Percentiles rank a stretch among this genome's conserved stretches.
phyloP scores from a whole-genome alignment of 2,329 filamentous ascomycete species.

The Penicillium psychrosexuale region DNA sequence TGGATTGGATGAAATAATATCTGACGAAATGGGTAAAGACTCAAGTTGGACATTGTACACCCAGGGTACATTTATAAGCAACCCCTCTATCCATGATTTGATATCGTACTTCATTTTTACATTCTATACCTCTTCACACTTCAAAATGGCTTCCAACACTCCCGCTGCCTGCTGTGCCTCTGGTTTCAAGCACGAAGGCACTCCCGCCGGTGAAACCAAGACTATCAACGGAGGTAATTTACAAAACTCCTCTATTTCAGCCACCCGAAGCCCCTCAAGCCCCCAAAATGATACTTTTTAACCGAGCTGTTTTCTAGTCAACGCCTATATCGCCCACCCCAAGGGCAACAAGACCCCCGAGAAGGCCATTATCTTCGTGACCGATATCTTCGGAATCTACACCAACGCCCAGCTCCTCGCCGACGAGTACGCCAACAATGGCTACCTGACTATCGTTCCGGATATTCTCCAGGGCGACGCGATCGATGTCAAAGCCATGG shows the following conservation, averaged over 20 bases:
- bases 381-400: conserved; percentile 60
- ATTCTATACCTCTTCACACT: background rate
- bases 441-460: conserved; percentile 66
- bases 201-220: conserved; percentile 47
- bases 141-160: conserved; percentile 52
- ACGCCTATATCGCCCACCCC: conserved; percentile 56
- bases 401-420: conserved; percentile 64
- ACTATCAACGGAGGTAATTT: conserved; percentile 46
- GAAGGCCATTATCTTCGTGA: conserved; percentile 55
- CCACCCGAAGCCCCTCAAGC: background rate
- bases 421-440: conserved; percentile 71
- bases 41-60: background rate
- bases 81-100: background rate
- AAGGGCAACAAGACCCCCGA: conserved; percentile 50
- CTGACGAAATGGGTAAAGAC: background rate
- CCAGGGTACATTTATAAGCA: background rate
- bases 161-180: conserved; percentile 48
- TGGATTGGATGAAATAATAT: conserved; percentile 2
- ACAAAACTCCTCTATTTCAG: background rate
- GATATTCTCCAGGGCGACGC: conserved; percentile 69
- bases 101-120: background rate
- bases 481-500: conserved; percentile 52
- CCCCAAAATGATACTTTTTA: background rate
- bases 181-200: conserved; percentile 54
- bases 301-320: conserved; percentile 38